These are phyloP conservation scores for Lipomyces spencermartinsiae DNA, from an alignment of 805 yeast genomes.

Conservation along the genomic window DNA sequence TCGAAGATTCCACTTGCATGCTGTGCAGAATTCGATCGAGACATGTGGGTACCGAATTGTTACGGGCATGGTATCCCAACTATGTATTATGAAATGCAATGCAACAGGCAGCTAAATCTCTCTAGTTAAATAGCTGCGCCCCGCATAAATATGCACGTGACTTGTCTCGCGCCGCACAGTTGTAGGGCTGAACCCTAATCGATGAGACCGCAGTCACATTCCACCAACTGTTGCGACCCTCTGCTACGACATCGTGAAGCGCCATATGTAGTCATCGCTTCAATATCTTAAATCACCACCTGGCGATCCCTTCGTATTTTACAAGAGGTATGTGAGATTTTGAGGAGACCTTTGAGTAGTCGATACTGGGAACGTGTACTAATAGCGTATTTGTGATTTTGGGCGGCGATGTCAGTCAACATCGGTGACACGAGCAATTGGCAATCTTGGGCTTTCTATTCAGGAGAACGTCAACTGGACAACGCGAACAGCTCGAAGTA, in stretches of 20 bases:
- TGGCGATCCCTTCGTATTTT: neutral
- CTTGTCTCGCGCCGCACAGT: neutral
- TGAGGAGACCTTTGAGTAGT: neutral
- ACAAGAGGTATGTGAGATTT: neutral
- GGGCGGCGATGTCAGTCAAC: neutral
- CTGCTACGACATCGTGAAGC: too few relatives aligned
- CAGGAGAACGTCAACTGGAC: neutral
- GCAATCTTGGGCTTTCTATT: neutral
- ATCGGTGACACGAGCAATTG: neutral
- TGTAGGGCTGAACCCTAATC: slow-evolving; percentile 12
- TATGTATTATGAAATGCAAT: too few relatives aligned
- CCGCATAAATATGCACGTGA: too few relatives aligned
- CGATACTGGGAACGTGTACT: neutral
- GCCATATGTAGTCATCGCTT: neutral
- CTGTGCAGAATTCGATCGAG: slow-evolving; percentile 75
- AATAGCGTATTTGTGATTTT: neutral
- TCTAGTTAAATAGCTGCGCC: too few relatives aligned
- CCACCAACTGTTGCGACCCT: neutral
- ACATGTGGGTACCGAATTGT: slow-evolving; percentile 59
- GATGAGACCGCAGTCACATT: slow-evolving; percentile 10
- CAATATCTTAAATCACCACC: neutral
- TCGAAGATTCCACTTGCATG: slow-evolving; percentile 86
- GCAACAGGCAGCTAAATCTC: too few relatives aligned
- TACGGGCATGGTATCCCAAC: neutral
- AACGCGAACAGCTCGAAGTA: neutral